Conservation (phyloP, 345 rosid species). For the Citrus maxima region DNA sequence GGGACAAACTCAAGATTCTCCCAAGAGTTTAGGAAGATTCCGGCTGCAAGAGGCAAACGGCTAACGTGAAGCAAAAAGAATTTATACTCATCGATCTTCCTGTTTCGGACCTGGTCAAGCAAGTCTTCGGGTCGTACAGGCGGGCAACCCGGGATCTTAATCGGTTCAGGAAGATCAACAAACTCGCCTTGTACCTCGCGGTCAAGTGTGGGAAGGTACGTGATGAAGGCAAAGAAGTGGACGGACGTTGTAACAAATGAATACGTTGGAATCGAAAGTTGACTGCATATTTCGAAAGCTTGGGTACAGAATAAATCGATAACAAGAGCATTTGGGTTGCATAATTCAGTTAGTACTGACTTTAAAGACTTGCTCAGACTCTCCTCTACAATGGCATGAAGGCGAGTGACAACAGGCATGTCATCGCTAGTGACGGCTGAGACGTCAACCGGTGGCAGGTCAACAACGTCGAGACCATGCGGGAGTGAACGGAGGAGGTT, state of each 20-base stretch:
- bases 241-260: too few relatives aligned
- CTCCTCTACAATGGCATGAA: slow-evolving; percentile 22
- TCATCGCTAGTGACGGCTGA: slow-evolving; percentile 16
- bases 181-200: slow-evolving; percentile 14
- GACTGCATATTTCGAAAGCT: too few relatives aligned
- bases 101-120: slow-evolving; percentile 14
- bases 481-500: slow-evolving; percentile 25
- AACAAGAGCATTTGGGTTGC: slow-evolving; percentile 13
- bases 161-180: slow-evolving; percentile 1
- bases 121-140: slow-evolving; percentile 18
- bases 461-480: slow-evolving; percentile 16
- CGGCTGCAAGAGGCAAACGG: slow-evolving; percentile 27
- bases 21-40: slow-evolving; percentile 37
- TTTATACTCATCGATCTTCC: slow-evolving; percentile 18
- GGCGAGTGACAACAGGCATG: slow-evolving; percentile 4
- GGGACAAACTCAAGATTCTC: slow-evolving; percentile 30
- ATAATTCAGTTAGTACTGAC: slow-evolving; percentile 1
- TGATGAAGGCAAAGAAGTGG: too few relatives aligned
- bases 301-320: too few relatives aligned
- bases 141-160: slow-evolving; percentile 37
- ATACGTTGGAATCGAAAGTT: too few relatives aligned
- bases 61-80: slow-evolving; percentile 5
- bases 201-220: too few relatives aligned
- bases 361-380: slow-evolving; percentile 23
- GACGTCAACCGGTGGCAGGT: slow-evolving; percentile 33